Conservation (phyloP, 2,329 filamentous ascomycete species). For the Cryphonectria naterciae region DNA sequence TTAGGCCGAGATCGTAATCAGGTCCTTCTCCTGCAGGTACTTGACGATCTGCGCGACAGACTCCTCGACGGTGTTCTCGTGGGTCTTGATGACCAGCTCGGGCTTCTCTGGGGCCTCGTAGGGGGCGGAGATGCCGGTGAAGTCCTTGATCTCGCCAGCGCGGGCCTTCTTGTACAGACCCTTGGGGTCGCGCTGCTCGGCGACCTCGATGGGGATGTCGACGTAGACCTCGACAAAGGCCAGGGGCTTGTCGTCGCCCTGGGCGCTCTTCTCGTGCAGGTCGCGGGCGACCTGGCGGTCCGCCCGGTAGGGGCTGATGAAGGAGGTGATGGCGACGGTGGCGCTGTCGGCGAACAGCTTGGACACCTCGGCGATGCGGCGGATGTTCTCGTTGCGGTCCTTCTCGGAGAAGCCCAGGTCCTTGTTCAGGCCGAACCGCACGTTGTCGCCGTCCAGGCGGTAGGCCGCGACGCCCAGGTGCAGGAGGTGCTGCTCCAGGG, state of each 20-base stretch:
- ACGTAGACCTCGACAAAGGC: conserved; percentile 94
- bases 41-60: conserved; percentile 82
- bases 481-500: conserved; percentile 94
- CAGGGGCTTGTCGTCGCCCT: conserved; percentile 67
- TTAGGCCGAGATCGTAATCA: conserved; percentile 44
- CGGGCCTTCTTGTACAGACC: conserved; percentile 97
- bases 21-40: conserved; percentile 74
- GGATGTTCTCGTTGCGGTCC: conserved; percentile 97
- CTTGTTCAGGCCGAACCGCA: conserved; percentile 97
- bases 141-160: conserved; percentile 92
- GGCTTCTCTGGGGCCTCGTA: conserved; percentile 88
- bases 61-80: conserved; percentile 83
- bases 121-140: conserved; percentile 92
- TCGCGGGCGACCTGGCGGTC: conserved; percentile 83
- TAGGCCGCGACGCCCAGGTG: conserved; percentile 84
- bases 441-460: conserved; percentile 96
- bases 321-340: conserved; percentile 88
- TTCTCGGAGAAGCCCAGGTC: conserved; percentile 92
- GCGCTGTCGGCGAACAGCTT: conserved; percentile 94
- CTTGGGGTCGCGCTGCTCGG: conserved; percentile 95
- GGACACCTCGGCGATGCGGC: conserved; percentile 93
- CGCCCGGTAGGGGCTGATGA: conserved; percentile 92
- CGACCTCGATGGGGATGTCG: conserved; percentile 87
- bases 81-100: conserved; percentile 85
- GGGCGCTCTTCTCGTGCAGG: conserved; percentile 68